Conservation (phyloP, 2,329 filamentous ascomycete species). For the Penicillium frequentans region DNA sequence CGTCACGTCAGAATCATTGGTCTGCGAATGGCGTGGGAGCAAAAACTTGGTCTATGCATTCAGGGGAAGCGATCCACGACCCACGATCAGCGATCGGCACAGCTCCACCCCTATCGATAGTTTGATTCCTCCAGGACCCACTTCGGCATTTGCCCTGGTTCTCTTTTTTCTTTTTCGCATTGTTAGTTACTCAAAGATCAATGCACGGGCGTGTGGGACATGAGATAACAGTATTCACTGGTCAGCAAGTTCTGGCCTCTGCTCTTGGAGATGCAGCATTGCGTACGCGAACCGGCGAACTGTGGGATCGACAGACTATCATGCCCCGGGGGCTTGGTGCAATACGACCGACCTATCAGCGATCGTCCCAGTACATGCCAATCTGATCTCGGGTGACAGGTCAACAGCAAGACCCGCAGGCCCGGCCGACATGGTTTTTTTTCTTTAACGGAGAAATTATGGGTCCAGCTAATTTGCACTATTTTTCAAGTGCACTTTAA, state of each 20-base stretch:
- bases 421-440: neutral
- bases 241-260: neutral
- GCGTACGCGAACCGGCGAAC: slow-evolving; percentile 10
- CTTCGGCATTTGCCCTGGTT: neutral
- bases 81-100: slow-evolving; percentile 8
- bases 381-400: slow-evolving; percentile 26
- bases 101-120: slow-evolving; percentile 5
- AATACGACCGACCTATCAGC: slow-evolving; percentile 20
- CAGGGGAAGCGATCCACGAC: slow-evolving; percentile 9
- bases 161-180: neutral
- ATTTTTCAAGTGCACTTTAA: slow-evolving; percentile 1
- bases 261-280: neutral
- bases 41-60: slow-evolving; percentile 7
- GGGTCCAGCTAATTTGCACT: neutral
- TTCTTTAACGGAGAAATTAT: slow-evolving; percentile 9
- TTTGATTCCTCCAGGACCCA: neutral
- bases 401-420: slow-evolving; percentile 16
- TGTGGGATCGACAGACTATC: slow-evolving; percentile 22
- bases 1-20: slow-evolving; percentile 8
- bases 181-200: too few species aligned
- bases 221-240: neutral
- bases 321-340: slow-evolving; percentile 8
- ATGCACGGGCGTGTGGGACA: neutral
- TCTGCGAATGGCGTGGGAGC: neutral
- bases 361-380: slow-evolving; percentile 3